Percentiles rank a stretch among this genome's conserved stretches.
Conservation (phyloP, 2,329 filamentous ascomycete species). For the Neopestalotiopsis sp. region DNA sequence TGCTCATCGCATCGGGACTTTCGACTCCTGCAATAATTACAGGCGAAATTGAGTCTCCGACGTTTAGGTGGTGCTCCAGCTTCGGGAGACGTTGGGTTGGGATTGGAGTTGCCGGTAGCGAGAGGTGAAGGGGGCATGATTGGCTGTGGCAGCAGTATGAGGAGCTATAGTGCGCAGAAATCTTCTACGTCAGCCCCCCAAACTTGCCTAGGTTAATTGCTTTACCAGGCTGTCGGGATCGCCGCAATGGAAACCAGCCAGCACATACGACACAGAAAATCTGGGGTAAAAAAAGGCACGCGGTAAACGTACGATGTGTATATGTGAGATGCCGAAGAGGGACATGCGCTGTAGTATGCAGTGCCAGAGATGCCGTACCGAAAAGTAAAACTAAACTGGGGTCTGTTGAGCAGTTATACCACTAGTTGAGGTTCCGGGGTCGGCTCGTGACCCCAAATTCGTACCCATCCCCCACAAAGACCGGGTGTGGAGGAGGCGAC, state of each 20-base stretch:
- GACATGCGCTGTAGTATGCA: neutral
- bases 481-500: slow-evolving; percentile 8
- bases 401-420: slow-evolving; percentile 9
- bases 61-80: slow-evolving; percentile 18
- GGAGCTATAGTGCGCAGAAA: neutral
- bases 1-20: slow-evolving; percentile 23
- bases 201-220: neutral
- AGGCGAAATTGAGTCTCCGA: slow-evolving; percentile 21
- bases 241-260: neutral
- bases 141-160: neutral
- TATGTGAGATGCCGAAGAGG: slow-evolving; percentile 12
- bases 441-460: slow-evolving; percentile 4
- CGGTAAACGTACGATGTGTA: slow-evolving; percentile 7
- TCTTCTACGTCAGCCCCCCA: neutral
- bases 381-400: slow-evolving; percentile 1
- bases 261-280: neutral
- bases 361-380: slow-evolving; percentile 15
- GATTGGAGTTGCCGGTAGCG: neutral
- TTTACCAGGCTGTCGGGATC: slow-evolving; percentile 4
- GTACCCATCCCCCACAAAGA: neutral
- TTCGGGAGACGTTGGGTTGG: neutral
- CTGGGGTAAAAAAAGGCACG: neutral
- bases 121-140: slow-evolving; percentile 2
- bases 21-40: slow-evolving; percentile 21
- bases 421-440: neutral